Evolutionary conservation across 2,329 filamentous ascomycete species (phyloP), one percentile per base, ranked within the genome.

Genomic region (Paecilomyces formosus): DNA sequence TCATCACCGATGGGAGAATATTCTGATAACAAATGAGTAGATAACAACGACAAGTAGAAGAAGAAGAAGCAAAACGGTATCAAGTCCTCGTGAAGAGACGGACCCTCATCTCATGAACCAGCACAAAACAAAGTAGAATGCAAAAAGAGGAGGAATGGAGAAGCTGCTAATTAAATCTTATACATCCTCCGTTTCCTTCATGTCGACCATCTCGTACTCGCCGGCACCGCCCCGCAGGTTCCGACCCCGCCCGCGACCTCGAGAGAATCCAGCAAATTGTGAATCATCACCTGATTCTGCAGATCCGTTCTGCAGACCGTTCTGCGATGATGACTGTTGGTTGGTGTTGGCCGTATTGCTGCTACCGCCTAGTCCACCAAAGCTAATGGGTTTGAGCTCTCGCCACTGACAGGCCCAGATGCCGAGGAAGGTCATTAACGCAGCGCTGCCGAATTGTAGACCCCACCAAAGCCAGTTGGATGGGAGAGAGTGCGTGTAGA

Each of bases 401-500:
- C 93, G 83, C 81, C 92, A 95, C 69, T 88, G 90, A 71, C 93
- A 97, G 2, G 88, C 90, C 90, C 93, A 97, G 39, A 95, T 88
- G 3, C 90, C 92, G 1, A 94, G 78, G 53, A 79, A 84, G 8
- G 81, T 84, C 85, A 89, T 89, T 39, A 88, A 70, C 0, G 76
- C 76, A 4, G 83, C 81, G 64, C 85, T 88, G 49, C 78, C 78
- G 54, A 81, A 73, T 69, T 89, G 86, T 0, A 89, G 72, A 1
- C 76, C 78, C 93, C 94, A 99, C 94, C 94, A 99, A 67, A 95
- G 88, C 63, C 85, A 76, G 72, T 93, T 87, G 9, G 82, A 81
- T 1, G 94, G 94, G 28, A 97, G 71, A 9, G 84, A 82, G 67
- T 86, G 85, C 2, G 89, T 88, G 75, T 96, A 96, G 33, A 96